Conservation (phyloP, 2,329 filamentous ascomycete species). For the Aureobasidium uvarum region DNA sequence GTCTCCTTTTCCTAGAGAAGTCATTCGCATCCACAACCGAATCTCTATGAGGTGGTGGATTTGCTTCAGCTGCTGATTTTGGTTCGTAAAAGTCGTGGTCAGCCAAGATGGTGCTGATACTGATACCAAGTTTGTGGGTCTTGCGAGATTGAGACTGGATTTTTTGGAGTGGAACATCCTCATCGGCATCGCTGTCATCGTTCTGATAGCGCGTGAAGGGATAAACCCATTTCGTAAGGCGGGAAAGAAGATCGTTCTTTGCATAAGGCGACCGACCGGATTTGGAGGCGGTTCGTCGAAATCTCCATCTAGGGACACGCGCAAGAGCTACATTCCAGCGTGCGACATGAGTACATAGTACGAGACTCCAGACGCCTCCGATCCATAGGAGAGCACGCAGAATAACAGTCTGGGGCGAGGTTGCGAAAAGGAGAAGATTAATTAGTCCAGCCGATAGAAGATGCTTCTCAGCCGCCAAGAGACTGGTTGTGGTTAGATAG, state of each 20-base stretch:
- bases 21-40: slow-evolving; percentile 10
- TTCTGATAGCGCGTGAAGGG: slow-evolving; percentile 24
- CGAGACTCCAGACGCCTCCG: slow-evolving; percentile 71
- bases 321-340: slow-evolving; percentile 82
- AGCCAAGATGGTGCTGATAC: background rate
- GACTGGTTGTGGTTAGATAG: slow-evolving; percentile 81
- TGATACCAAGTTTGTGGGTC: slow-evolving; percentile 9
- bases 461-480: slow-evolving; percentile 83
- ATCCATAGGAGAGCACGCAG: slow-evolving; percentile 49
- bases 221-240: slow-evolving; percentile 10
- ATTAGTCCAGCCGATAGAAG: slow-evolving; percentile 79
- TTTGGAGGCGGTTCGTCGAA: slow-evolving; percentile 17
- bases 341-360: slow-evolving; percentile 71
- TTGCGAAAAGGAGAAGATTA: slow-evolving; percentile 73
- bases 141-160: slow-evolving; percentile 29
- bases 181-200: slow-evolving; percentile 50
- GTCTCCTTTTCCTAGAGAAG: slow-evolving; percentile 18
- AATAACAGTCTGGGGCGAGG: slow-evolving; percentile 56
- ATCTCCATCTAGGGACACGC: slow-evolving; percentile 83
- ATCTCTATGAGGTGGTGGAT: background rate
- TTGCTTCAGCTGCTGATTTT: slow-evolving; percentile 17
- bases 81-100: slow-evolving; percentile 18
- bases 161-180: slow-evolving; percentile 39
- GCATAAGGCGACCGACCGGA: slow-evolving; percentile 34
- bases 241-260: slow-evolving; percentile 32